Conservation (phyloP, 352 stramenopile species). For the Proteromonas lacertae region DNA sequence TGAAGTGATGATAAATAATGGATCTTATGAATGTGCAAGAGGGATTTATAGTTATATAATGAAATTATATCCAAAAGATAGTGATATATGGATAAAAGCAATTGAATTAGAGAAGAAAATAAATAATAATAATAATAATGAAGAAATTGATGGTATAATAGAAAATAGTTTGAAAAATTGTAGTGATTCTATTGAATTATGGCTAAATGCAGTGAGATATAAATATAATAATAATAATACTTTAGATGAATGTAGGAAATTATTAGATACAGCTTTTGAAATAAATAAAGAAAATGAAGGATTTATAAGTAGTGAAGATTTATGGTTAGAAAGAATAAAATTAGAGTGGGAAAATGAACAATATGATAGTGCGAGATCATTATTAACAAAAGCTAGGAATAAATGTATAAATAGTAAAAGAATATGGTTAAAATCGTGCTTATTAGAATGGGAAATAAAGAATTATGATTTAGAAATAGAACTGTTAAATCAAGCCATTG, state of each 20-base stretch:
- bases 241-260: conserved; percentile 51
- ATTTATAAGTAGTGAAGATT: conserved; percentile 17
- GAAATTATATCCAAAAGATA: conserved; percentile 36
- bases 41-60: conserved; percentile 67
- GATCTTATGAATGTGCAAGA: conserved; percentile 44
- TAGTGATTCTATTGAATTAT: conserved; percentile 64
- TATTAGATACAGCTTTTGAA: conserved; percentile 75
- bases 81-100: conserved; percentile 64
- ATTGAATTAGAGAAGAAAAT: conserved; percentile 67
- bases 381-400: conserved; percentile 23
- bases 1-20: conserved; percentile 21
- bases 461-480: conserved; percentile 24
- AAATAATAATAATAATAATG: conserved; percentile 46
- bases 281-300: conserved; percentile 73
- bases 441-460: conserved; percentile 62
- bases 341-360: conserved; percentile 93
- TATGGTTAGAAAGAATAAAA: conserved; percentile 83
- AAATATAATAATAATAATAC: conserved; percentile 60
- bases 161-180: conserved; percentile 59
- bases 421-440: conserved; percentile 85
- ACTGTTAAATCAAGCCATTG: conserved; percentile 49
- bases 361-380: conserved; percentile 40
- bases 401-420: conserved; percentile 43
- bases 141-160: conserved; percentile 41
- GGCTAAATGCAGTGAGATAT: conserved; percentile 54